Evolutionary conservation across 192 early-diverging fungal genomes (phyloP), one percentile per base, ranked within the genome.

Genomic region (Phlyctochytrium arcticum): DNA sequence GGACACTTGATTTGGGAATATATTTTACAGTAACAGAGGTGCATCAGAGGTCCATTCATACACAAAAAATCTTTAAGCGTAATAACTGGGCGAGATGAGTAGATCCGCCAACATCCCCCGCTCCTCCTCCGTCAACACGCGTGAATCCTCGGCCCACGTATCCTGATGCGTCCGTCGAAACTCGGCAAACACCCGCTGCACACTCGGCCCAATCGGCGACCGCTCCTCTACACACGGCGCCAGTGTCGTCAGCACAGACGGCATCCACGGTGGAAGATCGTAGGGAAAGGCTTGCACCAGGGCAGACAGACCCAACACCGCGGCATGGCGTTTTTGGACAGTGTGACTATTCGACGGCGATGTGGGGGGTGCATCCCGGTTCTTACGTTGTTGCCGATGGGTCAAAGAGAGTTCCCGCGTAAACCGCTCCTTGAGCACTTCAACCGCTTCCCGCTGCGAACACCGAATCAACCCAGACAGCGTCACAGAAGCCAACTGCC

Each of bases 81-180:
- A 80, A 51, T 80, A 80, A 5, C 63, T 57, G 2, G 78, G 71
- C 3, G 72, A 70, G 24, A 74, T 75, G 7, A 98, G 76, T 83
- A 98, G 87, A 75, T 98, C 94, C 7, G 87, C 85, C 48, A 98
- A 69, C 17, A 91, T 66, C 32, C 87, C 87, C 34, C 90, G 63
- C 70, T 98, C 90, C 26, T 89, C 84, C 27, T 81, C 81, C 1
- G 75, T 83, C 69, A 98, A 96, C 60, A 74, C 71, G 59, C 75
- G 75, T 69, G 83, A 82, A 60, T 98, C 92, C 56, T 93, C 87
- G 54, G 92, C 91, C 95, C 95, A 98, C 7, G 88, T 90, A 62
- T 98, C 95, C 58, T 91, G 90, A 65, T 98, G 95, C 5, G 95
- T 98, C 50, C 95, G 77, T 62, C 89, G 80, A 67, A 98, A 98